phyloP scores from a whole-genome alignment of 2,329 filamentous ascomycete species.

The Botrytis byssoidea region DNA sequence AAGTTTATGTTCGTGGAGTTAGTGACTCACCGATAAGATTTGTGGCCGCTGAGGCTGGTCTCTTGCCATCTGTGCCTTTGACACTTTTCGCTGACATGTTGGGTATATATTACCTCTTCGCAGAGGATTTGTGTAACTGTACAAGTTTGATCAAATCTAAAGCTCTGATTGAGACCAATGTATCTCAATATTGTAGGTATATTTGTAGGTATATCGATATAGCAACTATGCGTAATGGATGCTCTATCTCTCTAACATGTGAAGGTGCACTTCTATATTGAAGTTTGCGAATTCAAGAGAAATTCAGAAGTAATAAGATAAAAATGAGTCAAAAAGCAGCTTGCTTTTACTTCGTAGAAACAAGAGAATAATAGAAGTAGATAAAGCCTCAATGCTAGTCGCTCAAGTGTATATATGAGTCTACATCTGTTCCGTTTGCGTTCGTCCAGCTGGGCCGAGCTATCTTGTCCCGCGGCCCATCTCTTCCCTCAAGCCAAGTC shows the following conservation, averaged over 20 bases:
- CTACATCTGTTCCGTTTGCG: constrained; percentile 7
- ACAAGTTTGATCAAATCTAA: neutral
- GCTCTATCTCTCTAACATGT: neutral
- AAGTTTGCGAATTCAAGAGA: neutral
- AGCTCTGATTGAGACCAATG: neutral
- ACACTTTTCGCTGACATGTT: constrained; percentile 59
- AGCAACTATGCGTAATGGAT: neutral
- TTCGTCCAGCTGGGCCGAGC: constrained; percentile 15
- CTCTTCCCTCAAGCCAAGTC: neutral
- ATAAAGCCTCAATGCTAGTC: neutral
- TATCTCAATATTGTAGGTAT: neutral
- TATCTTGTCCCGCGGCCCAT: constrained; percentile 19
- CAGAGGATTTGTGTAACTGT: neutral
- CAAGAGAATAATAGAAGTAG: neutral
- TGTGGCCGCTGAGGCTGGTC: constrained; percentile 79
- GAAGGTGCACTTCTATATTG: constrained; percentile 2
- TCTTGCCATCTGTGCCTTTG: constrained; percentile 60
- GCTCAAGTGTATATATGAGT: constrained; percentile 16
- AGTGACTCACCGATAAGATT: constrained; percentile 75
- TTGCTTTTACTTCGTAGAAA: neutral
- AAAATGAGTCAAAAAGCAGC: neutral
- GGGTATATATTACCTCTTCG: neutral
- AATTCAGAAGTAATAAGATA: neutral
- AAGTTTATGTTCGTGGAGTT: neutral
- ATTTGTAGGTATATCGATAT: neutral